These are phyloP conservation scores for Saccharomyces hybrid DNA, from an alignment of 1,139 yeast genomes.

Conservation along the genomic window DNA sequence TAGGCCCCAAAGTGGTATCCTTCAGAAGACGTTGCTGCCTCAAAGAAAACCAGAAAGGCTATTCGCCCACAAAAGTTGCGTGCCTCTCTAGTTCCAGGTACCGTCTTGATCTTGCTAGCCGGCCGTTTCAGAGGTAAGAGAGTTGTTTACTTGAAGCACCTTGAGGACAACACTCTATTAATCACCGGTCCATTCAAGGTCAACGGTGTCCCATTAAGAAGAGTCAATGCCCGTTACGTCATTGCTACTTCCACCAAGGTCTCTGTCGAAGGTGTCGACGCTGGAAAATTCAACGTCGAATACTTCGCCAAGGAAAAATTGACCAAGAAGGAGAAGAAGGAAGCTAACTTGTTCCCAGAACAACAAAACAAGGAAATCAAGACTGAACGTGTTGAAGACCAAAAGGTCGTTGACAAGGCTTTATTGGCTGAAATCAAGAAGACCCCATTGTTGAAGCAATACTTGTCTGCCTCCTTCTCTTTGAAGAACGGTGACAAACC, in stretches of 20 bases:
- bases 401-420: slow-evolving; percentile 92
- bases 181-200: slow-evolving; percentile 99
- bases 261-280: slow-evolving; percentile 71
- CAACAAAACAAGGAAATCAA: slow-evolving; percentile 71
- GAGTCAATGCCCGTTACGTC: slow-evolving; percentile 98
- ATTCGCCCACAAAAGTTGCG: slow-evolving; percentile 93
- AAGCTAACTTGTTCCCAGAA: slow-evolving; percentile 92
- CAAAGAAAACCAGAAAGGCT: slow-evolving; percentile 82
- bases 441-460: slow-evolving; percentile 96
- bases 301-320: slow-evolving; percentile 97
- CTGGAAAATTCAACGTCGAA: slow-evolving; percentile 86
- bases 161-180: slow-evolving; percentile 97
- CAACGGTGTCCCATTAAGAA: slow-evolving; percentile 99
- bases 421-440: slow-evolving; percentile 90
- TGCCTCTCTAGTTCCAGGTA: slow-evolving; percentile 95
- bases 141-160: slow-evolving; percentile 95
- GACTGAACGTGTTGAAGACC: slow-evolving; percentile 96
- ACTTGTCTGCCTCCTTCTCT: slow-evolving; percentile 93
- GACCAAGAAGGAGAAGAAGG: slow-evolving; percentile 71
- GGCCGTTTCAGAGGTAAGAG: slow-evolving; percentile 99
- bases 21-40: slow-evolving; percentile 86
- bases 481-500: slow-evolving; percentile 99
- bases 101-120: slow-evolving; percentile 95
- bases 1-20: slow-evolving; percentile 91
- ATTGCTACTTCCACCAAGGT: slow-evolving; percentile 97